phyloP scores from a whole-genome alignment of 164 flowering plant species.

The Aristolochia fimbriata region DNA sequence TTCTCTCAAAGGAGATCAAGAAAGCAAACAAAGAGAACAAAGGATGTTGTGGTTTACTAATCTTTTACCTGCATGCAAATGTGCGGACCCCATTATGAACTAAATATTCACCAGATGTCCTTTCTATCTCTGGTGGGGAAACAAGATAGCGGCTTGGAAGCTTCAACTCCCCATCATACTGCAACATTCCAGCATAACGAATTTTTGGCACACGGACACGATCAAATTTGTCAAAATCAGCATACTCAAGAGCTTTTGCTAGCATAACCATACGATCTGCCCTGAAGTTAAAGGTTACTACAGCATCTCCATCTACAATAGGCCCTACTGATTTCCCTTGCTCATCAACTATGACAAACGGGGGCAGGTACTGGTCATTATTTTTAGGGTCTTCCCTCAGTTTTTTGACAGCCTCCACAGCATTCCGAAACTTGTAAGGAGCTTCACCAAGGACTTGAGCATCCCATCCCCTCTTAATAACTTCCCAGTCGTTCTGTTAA shows the following conservation, averaged over 20 bases:
- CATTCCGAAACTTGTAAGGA: constrained; percentile 69
- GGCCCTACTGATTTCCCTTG: constrained; percentile 81
- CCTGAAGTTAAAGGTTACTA: constrained; percentile 85
- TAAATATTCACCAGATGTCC: constrained; percentile 96
- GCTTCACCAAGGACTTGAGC: constrained; percentile 99
- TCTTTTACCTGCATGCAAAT: constrained; percentile 88
- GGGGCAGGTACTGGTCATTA: constrained; percentile 82
- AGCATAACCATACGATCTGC: constrained; percentile 98
- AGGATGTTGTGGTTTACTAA: too few species aligned
- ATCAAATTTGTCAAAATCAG: constrained; percentile 79
- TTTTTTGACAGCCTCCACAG: constrained; percentile 77
- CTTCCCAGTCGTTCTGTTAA: constrained; percentile 86
- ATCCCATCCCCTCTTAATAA: constrained; percentile 95
- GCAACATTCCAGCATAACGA: constrained; percentile 94
- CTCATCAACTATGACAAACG: constrained; percentile 92
- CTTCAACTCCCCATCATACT: constrained; percentile 93
- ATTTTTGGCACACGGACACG: constrained; percentile 88
- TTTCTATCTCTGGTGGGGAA: constrained; percentile 89
- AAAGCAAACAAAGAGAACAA: too few species aligned
- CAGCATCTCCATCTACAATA: constrained; percentile 93
- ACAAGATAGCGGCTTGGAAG: constrained; percentile 84
- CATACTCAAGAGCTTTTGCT: constrained; percentile 90
- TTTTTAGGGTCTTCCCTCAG: constrained; percentile 48
- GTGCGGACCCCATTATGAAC: constrained; percentile 81
- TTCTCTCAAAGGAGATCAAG: too few species aligned